Conservation (phyloP, 768 basidiomycete genomes). For the Lepiota brunneoincarnata region DNA sequence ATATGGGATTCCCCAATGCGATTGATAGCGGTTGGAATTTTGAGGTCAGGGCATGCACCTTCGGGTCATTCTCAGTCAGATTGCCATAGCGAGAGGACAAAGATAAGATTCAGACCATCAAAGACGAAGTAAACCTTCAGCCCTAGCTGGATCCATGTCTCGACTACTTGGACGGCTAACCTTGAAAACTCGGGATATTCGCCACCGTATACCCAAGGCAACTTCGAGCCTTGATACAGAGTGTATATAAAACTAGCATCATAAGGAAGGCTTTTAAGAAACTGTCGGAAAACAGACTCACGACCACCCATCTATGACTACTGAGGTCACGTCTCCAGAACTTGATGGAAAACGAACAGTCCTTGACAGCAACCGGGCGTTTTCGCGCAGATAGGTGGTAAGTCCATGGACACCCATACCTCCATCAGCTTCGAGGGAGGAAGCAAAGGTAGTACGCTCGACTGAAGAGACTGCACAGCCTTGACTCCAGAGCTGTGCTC, state of each 20-base stretch:
- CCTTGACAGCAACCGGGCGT: constrained; percentile 39
- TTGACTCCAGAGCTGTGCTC: neutral
- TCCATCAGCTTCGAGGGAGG: constrained; percentile 2
- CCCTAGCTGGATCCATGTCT: constrained; percentile 69
- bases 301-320: constrained; percentile 88
- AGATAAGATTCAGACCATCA: constrained; percentile 55
- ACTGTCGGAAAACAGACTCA: constrained; percentile 41
- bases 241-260: constrained; percentile 70
- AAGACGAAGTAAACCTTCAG: constrained; percentile 74
- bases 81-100: constrained; percentile 12
- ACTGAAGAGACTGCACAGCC: neutral
- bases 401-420: constrained; percentile 54
- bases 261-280: constrained; percentile 12
- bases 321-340: constrained; percentile 31
- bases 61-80: constrained; percentile 10
- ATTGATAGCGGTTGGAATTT: constrained; percentile 64
- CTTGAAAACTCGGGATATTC: constrained; percentile 61
- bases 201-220: constrained; percentile 87
- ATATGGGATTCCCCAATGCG: constrained; percentile 58
- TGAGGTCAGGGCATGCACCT: constrained; percentile 73
- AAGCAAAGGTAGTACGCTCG: neutral
- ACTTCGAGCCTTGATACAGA: constrained; percentile 51
- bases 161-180: constrained; percentile 48
- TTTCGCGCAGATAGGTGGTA: constrained; percentile 50
- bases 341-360: constrained; percentile 20